Base-by-base conservation (phyloP, 176 grass and related monocot genomes). In the Hordeum marinum region DNA sequence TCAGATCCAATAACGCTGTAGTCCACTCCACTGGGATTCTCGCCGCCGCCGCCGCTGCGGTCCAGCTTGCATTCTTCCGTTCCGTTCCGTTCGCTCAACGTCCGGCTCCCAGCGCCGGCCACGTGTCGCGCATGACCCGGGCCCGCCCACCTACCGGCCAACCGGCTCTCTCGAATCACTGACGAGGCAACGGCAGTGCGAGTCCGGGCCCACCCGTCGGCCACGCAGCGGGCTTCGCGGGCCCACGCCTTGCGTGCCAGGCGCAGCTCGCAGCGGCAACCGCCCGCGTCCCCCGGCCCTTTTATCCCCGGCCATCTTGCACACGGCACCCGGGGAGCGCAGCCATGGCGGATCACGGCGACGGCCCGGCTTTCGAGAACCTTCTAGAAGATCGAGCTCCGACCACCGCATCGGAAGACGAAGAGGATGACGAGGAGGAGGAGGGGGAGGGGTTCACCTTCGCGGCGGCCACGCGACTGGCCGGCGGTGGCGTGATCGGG, bases 1-100 rank as follows among this genome's bases (percentile, higher is more conserved):
- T 72, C 35, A 18, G 41, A 85, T 80, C 59, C 69, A 15, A 3
- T 24, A 52, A 54, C 43, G 12, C 57, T 76, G 57, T 77, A 72
- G 57, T 83, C 80, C 87, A 72, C 67, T 83, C 80, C 87, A 80
- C 32, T 80, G 8, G 75, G 66, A 88, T 89, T 58, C 66, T 59
- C 54, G 52, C 18, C 50, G 45, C 46, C 12, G 12, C 52, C 18
- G 54, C 54, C 2, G 52, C 23, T 85, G 83, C 72, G 5, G 20
- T 71, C 88, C 83, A 78, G 88, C 77, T 85, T 32, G 82, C 82
- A 40, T 76, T 76, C 83, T 37, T 36, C 37, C 67, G 9, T 75
- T 36, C 37, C 67, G 9, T 75, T 35, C 68, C 32, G 35, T 12
- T 73, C 1, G 41, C 41, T 48, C 70, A 31, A 31, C 43, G 7